phyloP scores from a whole-genome alignment of 1,284 basidiomycete species.

The Cutaneotrichosporon daszewskae region DNA sequence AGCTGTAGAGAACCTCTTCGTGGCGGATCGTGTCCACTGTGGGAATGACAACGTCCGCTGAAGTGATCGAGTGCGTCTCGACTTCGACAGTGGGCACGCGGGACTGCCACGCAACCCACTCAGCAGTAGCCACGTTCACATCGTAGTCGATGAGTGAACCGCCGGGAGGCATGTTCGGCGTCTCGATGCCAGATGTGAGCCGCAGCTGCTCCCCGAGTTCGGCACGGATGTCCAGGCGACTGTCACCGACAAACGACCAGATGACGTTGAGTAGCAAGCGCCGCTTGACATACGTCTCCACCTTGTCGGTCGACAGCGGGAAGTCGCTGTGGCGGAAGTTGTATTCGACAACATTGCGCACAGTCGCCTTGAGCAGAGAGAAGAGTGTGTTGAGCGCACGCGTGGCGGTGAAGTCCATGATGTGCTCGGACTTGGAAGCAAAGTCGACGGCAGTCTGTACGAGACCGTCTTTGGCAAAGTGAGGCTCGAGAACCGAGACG shows the following conservation, averaged over 20 bases:
- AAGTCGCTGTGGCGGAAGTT: conserved; percentile 93
- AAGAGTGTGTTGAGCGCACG: conserved; percentile 93
- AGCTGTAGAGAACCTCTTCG: conserved; percentile 96
- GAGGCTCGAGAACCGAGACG: conserved; percentile 68
- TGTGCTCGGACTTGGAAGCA: conserved; percentile 81
- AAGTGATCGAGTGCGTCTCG: conserved; percentile 90
- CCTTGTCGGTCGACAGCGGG: conserved; percentile 72
- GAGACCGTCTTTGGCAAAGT: conserved; percentile 76
- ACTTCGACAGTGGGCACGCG: conserved; percentile 93
- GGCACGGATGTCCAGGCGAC: conserved; percentile 79
- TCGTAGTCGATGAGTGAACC: conserved; percentile 92
- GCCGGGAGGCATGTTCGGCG: conserved; percentile 68
- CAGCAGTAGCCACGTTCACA: conserved; percentile 75
- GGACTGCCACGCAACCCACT: conserved; percentile 89
- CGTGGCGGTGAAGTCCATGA: conserved; percentile 95
- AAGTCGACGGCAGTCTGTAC: conserved; percentile 72
- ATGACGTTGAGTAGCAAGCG: conserved; percentile 88
- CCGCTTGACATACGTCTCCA: conserved; percentile 86
- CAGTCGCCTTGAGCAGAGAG: conserved; percentile 93
- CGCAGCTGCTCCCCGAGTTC: conserved; percentile 85
- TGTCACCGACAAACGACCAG: conserved; percentile 98
- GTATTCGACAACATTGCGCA: conserved; percentile 89
- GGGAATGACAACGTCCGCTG: conserved; percentile 93
- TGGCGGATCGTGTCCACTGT: conserved; percentile 98
- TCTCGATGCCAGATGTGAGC: conserved; percentile 79